phyloP scores from a whole-genome alignment of 305 asterid species.

The Lippia alba region DNA sequence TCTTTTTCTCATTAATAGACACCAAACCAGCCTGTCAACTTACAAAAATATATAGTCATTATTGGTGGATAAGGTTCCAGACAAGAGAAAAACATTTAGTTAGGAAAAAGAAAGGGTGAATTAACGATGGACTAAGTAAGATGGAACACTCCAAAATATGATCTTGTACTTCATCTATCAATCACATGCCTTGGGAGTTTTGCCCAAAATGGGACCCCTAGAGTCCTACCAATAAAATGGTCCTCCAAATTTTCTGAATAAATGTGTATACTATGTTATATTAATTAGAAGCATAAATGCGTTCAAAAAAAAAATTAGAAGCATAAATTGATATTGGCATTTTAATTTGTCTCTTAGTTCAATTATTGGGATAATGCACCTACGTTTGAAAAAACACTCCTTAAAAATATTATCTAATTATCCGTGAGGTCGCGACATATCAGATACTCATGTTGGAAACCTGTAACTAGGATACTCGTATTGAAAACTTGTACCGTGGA shows the following conservation, averaged over 20 bases:
- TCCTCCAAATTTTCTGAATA: not conserved
- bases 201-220: constrained; percentile 12
- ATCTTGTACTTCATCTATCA: constrained; percentile 9
- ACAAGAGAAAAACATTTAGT: constrained; percentile 8
- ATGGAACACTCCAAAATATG: constrained; percentile 18
- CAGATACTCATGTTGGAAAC: too few species aligned
- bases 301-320: too few species aligned
- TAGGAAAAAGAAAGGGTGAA: not conserved
- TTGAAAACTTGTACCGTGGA: too few species aligned
- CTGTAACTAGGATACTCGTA: too few species aligned
- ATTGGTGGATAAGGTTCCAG: constrained; percentile 35
- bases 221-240: not conserved
- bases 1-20: too few species aligned
- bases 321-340: not conserved
- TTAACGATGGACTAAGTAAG: not conserved
- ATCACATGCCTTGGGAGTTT: constrained; percentile 35
- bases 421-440: too few species aligned
- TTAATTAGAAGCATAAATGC: too few species aligned
- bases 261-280: not conserved
- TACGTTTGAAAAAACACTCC: too few species aligned
- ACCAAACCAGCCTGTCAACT: not conserved
- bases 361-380: too few species aligned
- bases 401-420: too few species aligned
- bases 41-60: constrained; percentile 12
- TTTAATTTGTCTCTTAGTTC: not conserved